Percentiles rank a stretch among this genome's conserved stretches.
These are phyloP conservation scores for Colletotrichum sp. DNA, from an alignment of 2,329 filamentous ascomycete species.

Conservation along the genomic window DNA sequence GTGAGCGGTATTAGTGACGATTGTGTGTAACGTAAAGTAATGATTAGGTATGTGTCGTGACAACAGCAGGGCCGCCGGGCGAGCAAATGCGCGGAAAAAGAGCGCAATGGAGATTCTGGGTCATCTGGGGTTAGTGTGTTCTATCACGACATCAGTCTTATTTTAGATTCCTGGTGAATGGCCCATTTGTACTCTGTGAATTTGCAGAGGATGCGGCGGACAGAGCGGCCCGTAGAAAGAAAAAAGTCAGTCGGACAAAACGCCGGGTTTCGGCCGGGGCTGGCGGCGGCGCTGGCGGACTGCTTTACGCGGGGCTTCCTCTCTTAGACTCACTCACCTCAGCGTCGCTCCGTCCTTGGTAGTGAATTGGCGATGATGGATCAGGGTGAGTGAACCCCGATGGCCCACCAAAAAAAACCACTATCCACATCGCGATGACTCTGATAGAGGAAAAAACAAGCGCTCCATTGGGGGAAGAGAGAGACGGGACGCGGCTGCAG, in stretches of 20 bases:
- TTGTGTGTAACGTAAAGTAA: conserved; percentile 5
- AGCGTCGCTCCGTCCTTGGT: not conserved
- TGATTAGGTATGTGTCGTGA: not conserved
- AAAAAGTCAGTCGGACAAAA: not conserved
- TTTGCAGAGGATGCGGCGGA: not conserved
- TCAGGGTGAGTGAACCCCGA: not conserved
- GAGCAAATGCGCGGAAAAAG: not conserved
- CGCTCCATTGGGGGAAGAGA: conserved; percentile 9
- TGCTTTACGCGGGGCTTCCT: not conserved
- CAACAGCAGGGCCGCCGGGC: not conserved
- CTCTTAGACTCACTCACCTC: not conserved
- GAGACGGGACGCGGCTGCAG: not conserved
- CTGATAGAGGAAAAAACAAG: conserved; percentile 15
- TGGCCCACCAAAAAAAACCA: conserved; percentile 1
- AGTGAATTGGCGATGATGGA: not conserved
- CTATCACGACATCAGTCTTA: conserved; percentile 5
- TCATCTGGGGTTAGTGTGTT: not conserved
- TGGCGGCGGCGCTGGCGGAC: not conserved
- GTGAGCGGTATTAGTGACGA: not conserved
- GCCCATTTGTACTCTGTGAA: not conserved
- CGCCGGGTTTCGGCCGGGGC: conserved; percentile 13
- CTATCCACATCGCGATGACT: not conserved
- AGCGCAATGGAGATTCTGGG: conserved; percentile 9
- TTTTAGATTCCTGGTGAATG: not conserved
- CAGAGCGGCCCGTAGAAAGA: not conserved